Evolutionary conservation across 2,329 filamentous ascomycete genomes (phyloP), one percentile per base, ranked within the genome.

Genomic region (Fusarium oxysporum): DNA sequence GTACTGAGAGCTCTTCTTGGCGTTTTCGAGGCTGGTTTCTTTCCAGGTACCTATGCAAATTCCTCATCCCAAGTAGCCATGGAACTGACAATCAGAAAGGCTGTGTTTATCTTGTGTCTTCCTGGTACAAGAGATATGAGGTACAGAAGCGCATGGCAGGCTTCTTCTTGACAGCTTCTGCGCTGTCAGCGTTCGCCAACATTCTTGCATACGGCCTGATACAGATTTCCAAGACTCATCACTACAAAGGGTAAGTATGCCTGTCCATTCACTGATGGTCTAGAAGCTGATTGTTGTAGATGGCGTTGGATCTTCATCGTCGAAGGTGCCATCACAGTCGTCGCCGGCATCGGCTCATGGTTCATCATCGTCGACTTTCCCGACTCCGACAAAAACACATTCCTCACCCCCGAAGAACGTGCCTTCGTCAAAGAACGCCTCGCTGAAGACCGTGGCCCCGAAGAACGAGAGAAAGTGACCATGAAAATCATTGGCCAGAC

Each of bases 291-390:
- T 4, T 8, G 2, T 0, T 25, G 6, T 10, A 72, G 69, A 35
- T 73, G 70, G 70, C 56, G 70, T 1, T 71, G 70, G 70, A 73
- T 73, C 17, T 73, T 71, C n/a, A 73, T 73, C n/a, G 21, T 73
- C 2, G 70, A 73, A 21, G 70, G 70, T 16, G 58, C 61, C 6
- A 60, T 73, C 3, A 73, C 70, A 8, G 65, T 73, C 2, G 3
- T 73, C 7, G 65, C 70, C 1, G 70, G 70, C 6, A 54, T 70
- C 4, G 70, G 70, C 1, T 73, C 70, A 1, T 72, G 70, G 70
- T 72, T 72, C 32, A 67, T 72, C 44, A 72, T 72, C 32, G 66
- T 72, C n/a, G 70, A 72, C 54, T 72, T 72, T 30, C 70, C 70
- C 3, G 70, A 72, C 33, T 70, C 70, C 0, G 33, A 62, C 10